phyloP scores from a whole-genome alignment of 2,329 filamentous ascomycete genomes.

The Akanthomyces muscarius region DNA sequence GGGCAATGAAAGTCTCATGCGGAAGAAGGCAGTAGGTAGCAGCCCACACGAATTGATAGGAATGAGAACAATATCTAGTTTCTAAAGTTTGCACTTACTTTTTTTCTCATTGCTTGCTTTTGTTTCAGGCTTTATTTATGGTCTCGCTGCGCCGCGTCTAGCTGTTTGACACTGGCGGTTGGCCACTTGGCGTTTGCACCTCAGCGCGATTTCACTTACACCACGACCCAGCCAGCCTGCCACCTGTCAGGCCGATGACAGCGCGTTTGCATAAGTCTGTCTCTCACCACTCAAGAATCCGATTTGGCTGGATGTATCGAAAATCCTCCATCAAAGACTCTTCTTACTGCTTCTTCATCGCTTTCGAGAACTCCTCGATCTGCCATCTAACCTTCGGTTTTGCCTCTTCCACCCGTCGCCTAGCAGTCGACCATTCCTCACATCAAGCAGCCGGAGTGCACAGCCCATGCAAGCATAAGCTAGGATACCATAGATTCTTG shows the following conservation, averaged over 20 bases:
- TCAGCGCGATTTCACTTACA: not conserved
- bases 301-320: not conserved
- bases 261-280: not conserved
- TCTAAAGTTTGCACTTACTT: not conserved
- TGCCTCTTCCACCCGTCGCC: not conserved
- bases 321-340: no score
- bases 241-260: not conserved
- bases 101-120: not conserved
- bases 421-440: no score
- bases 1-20: conserved; percentile 11
- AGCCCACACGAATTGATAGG: conserved; percentile 9
- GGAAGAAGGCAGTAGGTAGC: not conserved
- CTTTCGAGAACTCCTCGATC: not conserved
- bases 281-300: not conserved
- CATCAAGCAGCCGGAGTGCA: no score
- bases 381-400: no score
- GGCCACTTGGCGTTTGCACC: not conserved
- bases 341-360: not conserved
- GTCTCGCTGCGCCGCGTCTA: not conserved
- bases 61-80: conserved; percentile 10
- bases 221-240: not conserved
- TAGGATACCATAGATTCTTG: no score
- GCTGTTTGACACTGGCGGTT: not conserved
- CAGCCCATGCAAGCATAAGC: no score
- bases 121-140: not conserved